Evolutionary conservation across 371 early-diverging fungal species (phyloP).

Genomic region (Zychaea mexicana): DNA sequence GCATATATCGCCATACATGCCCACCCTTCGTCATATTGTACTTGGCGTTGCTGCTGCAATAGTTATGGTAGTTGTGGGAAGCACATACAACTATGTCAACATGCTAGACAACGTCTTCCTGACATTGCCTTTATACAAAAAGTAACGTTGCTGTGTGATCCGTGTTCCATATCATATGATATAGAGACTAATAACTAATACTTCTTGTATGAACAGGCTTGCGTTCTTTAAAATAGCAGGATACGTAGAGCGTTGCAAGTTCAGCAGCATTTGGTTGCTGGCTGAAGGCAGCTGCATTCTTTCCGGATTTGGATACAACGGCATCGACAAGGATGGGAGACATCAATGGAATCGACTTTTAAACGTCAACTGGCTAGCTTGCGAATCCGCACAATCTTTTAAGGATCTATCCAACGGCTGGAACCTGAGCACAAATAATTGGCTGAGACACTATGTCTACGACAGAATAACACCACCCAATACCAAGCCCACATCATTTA

Average conservation of each 20-base stretch:
- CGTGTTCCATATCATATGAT: no score
- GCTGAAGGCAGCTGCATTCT: constrained; percentile 87
- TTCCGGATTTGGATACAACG: constrained; percentile 85
- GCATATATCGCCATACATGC: constrained; percentile 7
- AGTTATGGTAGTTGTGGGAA: constrained; percentile 33
- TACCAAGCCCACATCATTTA: constrained; percentile 55
- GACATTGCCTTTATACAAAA: constrained; percentile 19
- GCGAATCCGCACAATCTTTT: constrained; percentile 75
- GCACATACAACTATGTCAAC: constrained; percentile 39
- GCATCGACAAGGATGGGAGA: constrained; percentile 46
- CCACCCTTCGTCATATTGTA: constrained; percentile 34
- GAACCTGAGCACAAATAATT: constrained; percentile 88
- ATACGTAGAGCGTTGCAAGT: constrained; percentile 74
- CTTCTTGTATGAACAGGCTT: constrained; percentile 19
- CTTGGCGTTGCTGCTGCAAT: constrained; percentile 43
- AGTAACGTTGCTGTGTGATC: background rate
- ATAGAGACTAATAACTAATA: no score
- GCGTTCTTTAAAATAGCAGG: constrained; percentile 67
- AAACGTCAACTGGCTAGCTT: constrained; percentile 71
- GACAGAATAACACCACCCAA: constrained; percentile 56
- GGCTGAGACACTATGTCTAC: constrained; percentile 88
- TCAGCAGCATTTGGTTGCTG: constrained; percentile 86
- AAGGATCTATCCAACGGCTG: constrained; percentile 77
- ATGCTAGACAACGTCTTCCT: constrained; percentile 31
- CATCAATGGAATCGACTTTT: constrained; percentile 57